Percentiles rank a stretch among this genome's conserved stretches.
phyloP scores from a whole-genome alignment of 1,284 basidiomycete genomes.

The Rhodotorula sp. region DNA sequence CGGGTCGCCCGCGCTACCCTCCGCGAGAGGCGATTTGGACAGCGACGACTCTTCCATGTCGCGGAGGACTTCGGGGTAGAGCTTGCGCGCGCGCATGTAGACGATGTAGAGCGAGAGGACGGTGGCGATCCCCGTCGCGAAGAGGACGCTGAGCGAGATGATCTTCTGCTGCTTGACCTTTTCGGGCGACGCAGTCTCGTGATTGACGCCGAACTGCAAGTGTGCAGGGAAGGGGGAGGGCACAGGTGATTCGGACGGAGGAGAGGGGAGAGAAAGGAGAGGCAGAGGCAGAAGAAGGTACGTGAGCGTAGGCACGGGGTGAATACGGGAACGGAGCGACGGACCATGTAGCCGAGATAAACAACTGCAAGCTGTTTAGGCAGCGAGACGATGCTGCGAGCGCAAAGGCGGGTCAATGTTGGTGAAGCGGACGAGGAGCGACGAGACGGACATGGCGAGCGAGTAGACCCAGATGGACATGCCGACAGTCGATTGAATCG shows the following conservation, averaged over 20 bases:
- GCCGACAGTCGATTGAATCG: constrained; percentile 45
- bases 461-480: constrained; percentile 49
- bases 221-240: too few relatives aligned
- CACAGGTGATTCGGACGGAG: background rate
- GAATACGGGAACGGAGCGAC: background rate
- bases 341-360: constrained; percentile 44
- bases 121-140: constrained; percentile 26
- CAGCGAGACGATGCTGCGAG: constrained; percentile 46
- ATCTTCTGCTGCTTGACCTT: constrained; percentile 7
- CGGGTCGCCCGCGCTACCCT: background rate
- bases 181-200: background rate
- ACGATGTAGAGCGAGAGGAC: constrained; percentile 34
- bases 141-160: constrained; percentile 27
- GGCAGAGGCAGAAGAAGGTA: background rate
- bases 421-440: background rate
- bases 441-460: constrained; percentile 44
- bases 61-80: constrained; percentile 30
- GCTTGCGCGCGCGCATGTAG: constrained; percentile 21
- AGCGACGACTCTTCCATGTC: constrained; percentile 21
- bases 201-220: constrained; percentile 2
- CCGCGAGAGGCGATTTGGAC: background rate
- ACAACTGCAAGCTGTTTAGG: constrained; percentile 51
- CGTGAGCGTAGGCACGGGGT: too few relatives aligned
- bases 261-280: background rate
- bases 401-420: too few relatives aligned